A percentile compares a stretch with the other conserved stretches of the same genome.
Evolutionary conservation across 352 stramenopile genomes (phyloP).

Genomic region (Aphanomyces euteiches): DNA sequence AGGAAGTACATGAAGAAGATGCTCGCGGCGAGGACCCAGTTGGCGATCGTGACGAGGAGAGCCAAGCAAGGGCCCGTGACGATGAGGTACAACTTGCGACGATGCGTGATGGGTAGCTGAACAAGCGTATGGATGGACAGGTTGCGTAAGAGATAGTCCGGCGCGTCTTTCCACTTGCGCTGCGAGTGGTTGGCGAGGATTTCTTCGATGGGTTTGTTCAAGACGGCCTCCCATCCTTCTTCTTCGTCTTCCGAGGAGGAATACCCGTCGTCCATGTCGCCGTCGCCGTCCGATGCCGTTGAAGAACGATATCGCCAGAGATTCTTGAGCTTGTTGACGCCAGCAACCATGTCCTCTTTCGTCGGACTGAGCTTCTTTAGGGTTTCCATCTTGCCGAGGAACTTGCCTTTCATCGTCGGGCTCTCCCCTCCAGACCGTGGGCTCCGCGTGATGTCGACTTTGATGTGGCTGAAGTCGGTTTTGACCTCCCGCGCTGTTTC

Average conservation of each 20-base stretch:
- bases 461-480: constrained; percentile 4
- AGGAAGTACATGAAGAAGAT: constrained; percentile 21
- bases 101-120: constrained; percentile 7
- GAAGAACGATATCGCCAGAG: constrained; percentile 11
- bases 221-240: constrained; percentile 16
- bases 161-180: constrained; percentile 21
- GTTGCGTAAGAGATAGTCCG: background rate
- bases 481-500: constrained; percentile 1
- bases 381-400: constrained; percentile 10
- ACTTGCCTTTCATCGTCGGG: background rate
- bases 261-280: constrained; percentile 19
- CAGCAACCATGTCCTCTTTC: background rate
- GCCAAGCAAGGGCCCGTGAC: constrained; percentile 13
- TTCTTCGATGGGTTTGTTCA: constrained; percentile 3
- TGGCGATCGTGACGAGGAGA: background rate
- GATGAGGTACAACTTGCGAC: constrained; percentile 18
- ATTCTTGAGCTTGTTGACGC: constrained; percentile 17
- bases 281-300: constrained; percentile 7
- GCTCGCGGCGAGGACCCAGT: constrained; percentile 20
- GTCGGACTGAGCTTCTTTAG: constrained; percentile 6
- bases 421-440: background rate
- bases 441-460: background rate
- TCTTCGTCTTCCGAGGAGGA: constrained; percentile 25
- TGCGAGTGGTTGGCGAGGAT: constrained; percentile 4
- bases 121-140: constrained; percentile 14